Base-by-base conservation (phyloP, 306 rosid genomes). In the Rosa rugosa region DNA sequence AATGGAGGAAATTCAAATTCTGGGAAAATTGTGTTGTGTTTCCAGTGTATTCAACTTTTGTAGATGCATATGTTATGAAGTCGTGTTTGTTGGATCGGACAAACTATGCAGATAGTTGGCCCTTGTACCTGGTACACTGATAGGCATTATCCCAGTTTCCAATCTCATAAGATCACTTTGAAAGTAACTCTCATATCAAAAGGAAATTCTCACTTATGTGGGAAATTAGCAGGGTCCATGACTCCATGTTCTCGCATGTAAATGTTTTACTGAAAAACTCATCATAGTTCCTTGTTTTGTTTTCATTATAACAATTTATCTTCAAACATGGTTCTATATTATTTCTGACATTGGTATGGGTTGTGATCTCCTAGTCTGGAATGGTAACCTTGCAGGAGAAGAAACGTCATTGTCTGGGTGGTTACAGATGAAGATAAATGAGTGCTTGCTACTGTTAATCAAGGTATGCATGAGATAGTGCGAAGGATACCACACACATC, bases 41-140 rank as follows among this genome's bases (percentile, higher is more conserved):
- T 50, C 63, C 50, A 12, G 69, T 67, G 22, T 47, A 53, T 47
- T 42, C 9, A 59, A 16, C 45, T 53, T 71, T 46, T 44, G 63
- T 75, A 75, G 78, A 75, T 79, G 72, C 40, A 41, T 45, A 54
- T 65, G 50, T n/a, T 64, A 47, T 27, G 50, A 62, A 78, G 5
- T 65, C 5, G 25, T 47, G 4, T 36, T 69, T 74, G 41, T 36
- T 27, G 49, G 62, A 71, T 66, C 34, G 17, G 50, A 44, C 13
- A 54, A 23, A 62, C 54, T 25, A 23, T 25, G 70, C 31, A 69
- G 67, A 46, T 67, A 22, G 67, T 38, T 76, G 66, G 73, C 69
- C 57, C 82, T 67, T 72, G 47, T 65, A 27, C 45, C 68, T 14
- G 46, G 62, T 59, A 41, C 31, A 16, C 31, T 34, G 18, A 60